phyloP scores from a whole-genome alignment of 139 green algal genomes.

The Haematococcus sp. region DNA sequence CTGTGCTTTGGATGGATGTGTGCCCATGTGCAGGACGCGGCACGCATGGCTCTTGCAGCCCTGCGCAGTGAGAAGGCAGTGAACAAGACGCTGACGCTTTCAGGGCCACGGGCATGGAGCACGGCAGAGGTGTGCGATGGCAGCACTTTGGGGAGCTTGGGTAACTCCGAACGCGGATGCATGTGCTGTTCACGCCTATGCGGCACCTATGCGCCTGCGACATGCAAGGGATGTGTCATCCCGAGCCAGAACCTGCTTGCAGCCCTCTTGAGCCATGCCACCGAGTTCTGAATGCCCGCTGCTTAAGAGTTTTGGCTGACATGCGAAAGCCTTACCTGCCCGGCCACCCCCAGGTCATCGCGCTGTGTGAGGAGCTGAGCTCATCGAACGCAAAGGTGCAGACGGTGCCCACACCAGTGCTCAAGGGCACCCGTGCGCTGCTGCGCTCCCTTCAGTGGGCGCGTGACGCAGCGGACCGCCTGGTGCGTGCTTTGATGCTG shows the following conservation, averaged over 20 bases:
- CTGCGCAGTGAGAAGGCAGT: constrained; percentile 69
- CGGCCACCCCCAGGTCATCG: constrained; percentile 78
- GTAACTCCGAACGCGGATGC: too few species aligned
- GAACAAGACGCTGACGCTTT: constrained; percentile 82
- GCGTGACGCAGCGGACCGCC: constrained; percentile 86
- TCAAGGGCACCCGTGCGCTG: constrained; percentile 77
- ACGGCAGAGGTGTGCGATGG: constrained; percentile 58
- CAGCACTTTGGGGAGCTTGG: too few species aligned
- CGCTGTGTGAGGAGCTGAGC: constrained; percentile 88
- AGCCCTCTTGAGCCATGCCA: too few species aligned
- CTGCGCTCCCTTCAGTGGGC: constrained; percentile 91
- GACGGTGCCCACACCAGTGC: constrained; percentile 85
- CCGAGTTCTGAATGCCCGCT: too few species aligned
- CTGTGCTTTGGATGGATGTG: too few species aligned
- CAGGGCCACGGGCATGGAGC: constrained; percentile 89
- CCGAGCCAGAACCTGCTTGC: too few species aligned
- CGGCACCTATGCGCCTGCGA: too few species aligned
- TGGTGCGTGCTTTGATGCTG: constrained; percentile 67
- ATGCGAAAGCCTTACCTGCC: too few species aligned
- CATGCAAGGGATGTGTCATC: too few species aligned
- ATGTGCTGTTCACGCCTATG: too few species aligned
- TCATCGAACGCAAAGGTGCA: constrained; percentile 69
- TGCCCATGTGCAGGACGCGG: constrained; percentile 64
- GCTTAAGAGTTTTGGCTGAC: too few species aligned
- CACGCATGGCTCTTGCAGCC: constrained; percentile 81